These are phyloP conservation scores for Marsdenia floribunda DNA, from an alignment of 257 asterid genomes.

Conservation along the genomic window DNA sequence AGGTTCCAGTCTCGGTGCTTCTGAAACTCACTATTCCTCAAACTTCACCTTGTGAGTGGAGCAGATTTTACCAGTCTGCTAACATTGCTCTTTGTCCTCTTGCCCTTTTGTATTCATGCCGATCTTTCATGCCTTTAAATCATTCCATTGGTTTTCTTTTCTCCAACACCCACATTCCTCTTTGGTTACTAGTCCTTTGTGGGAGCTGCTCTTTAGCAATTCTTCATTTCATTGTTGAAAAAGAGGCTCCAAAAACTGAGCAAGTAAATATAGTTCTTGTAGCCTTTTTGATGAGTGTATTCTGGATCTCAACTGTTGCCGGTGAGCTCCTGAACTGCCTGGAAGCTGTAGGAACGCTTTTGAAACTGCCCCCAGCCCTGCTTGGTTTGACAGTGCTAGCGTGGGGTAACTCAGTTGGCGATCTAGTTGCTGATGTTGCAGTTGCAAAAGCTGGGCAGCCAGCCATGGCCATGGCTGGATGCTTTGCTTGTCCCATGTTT, in stretches of 20 bases:
- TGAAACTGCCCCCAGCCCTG: slow-evolving; percentile 65
- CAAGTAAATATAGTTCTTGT: slow-evolving; percentile 50
- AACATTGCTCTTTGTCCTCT: slow-evolving; percentile 81
- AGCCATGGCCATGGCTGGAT: slow-evolving; percentile 99
- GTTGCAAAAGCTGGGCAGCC: slow-evolving; percentile 97
- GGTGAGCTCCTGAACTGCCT: slow-evolving; percentile 95
- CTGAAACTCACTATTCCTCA: slow-evolving; percentile 84
- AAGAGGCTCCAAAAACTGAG: slow-evolving; percentile 70
- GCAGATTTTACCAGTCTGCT: slow-evolving; percentile 77
- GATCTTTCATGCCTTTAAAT: slow-evolving; percentile 64
- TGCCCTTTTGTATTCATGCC: slow-evolving; percentile 70
- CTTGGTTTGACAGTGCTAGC: slow-evolving; percentile 93
- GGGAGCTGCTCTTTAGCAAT: slow-evolving; percentile 64
- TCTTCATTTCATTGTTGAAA: slow-evolving; percentile 66
- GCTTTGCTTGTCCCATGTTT: slow-evolving; percentile 98
- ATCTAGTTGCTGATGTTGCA: slow-evolving; percentile 94
- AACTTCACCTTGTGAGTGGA: slow-evolving; percentile 74
- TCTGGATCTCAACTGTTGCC: slow-evolving; percentile 87
- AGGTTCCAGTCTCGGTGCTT: slow-evolving; percentile 68
- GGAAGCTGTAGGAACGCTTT: slow-evolving; percentile 61
- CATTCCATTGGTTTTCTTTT: slow-evolving; percentile 75
- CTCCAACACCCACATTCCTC: slow-evolving; percentile 61
- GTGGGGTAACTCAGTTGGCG: slow-evolving; percentile 96
- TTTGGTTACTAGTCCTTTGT: slow-evolving; percentile 63
- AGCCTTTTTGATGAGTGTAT: slow-evolving; percentile 90